Percentiles rank a stretch among this genome's conserved stretches.
Conservation (phyloP, 2,329 filamentous ascomycete species). For the Lasiodiplodia gonubiensis region DNA sequence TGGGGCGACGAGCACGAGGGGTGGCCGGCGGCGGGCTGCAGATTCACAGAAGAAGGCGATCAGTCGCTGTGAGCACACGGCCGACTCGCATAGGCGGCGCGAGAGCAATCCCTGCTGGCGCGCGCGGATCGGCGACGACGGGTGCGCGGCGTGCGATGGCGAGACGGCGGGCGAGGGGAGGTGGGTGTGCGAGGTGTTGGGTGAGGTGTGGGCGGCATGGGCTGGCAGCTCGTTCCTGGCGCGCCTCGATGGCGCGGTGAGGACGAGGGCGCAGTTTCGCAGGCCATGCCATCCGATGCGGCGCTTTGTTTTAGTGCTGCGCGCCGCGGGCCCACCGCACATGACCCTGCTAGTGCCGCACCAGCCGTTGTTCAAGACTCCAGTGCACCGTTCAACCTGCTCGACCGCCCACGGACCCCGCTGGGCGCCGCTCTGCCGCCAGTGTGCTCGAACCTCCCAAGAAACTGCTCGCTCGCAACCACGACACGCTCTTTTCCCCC, state of each 20-base stretch:
- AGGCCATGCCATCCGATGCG: neutral
- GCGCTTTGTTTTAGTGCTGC: conserved; percentile 24
- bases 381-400: conserved; percentile 4
- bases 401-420: conserved; percentile 17
- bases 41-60: neutral
- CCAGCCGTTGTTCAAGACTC: conserved; percentile 23
- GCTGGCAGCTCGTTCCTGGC: conserved; percentile 8
- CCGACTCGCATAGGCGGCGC: conserved; percentile 11
- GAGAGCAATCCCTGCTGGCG: conserved; percentile 19
- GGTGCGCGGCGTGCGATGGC: conserved; percentile 7
- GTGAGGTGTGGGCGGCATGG: neutral
- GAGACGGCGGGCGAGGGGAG: neutral
- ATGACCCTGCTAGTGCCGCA: conserved; percentile 8
- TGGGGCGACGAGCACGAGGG: conserved; percentile 8
- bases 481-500: conserved; percentile 14
- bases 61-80: conserved; percentile 12
- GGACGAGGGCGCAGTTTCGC: neutral
- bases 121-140: conserved; percentile 1
- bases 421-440: conserved; percentile 15
- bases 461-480: neutral
- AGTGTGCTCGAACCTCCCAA: conserved; percentile 13
- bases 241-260: neutral
- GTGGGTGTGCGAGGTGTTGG: neutral
- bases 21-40: conserved; percentile 7
- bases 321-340: conserved; percentile 3